A percentile compares a stretch with the other conserved stretches of the same genome.
Conservation (phyloP, 805 yeast genomes). For the Hanseniaspora lindneri region DNA sequence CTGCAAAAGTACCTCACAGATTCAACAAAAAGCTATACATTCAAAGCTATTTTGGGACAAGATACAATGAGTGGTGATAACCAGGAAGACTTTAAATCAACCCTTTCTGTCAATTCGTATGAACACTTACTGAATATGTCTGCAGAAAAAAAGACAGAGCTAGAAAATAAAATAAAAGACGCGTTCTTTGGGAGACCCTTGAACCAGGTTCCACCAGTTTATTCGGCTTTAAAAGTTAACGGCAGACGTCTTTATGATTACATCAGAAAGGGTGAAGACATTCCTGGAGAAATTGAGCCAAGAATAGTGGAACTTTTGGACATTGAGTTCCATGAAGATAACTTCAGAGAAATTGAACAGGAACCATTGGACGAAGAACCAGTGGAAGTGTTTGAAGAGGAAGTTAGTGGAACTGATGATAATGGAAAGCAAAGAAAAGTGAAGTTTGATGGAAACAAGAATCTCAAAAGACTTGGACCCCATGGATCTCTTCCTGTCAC, state of each 20-base stretch:
- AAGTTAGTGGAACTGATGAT: neutral
- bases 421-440: neutral
- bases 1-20: conserved; percentile 60
- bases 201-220: conserved; percentile 88
- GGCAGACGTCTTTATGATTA: conserved; percentile 92
- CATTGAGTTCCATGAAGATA: conserved; percentile 36
- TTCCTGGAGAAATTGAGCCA: conserved; percentile 63
- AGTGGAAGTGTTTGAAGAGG: neutral
- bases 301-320: conserved; percentile 54
- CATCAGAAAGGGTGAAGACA: conserved; percentile 75
- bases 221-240: conserved; percentile 84
- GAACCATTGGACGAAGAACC: neutral
- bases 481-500: conserved; percentile 23
- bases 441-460: conserved; percentile 8
- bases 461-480: neutral
- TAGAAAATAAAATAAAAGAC: conserved; percentile 37
- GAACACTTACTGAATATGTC: conserved; percentile 38
- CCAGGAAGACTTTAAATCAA: conserved; percentile 41
- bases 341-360: conserved; percentile 3
- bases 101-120: conserved; percentile 46
- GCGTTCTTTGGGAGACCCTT: conserved; percentile 64
- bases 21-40: conserved; percentile 67
- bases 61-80: conserved; percentile 85
- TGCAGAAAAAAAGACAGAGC: neutral
- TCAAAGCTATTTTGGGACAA: conserved; percentile 76